Percentiles rank a stretch among this genome's conserved stretches.
phyloP scores from a whole-genome alignment of 73 alveolate species.

The Uronychia binucleata region DNA sequence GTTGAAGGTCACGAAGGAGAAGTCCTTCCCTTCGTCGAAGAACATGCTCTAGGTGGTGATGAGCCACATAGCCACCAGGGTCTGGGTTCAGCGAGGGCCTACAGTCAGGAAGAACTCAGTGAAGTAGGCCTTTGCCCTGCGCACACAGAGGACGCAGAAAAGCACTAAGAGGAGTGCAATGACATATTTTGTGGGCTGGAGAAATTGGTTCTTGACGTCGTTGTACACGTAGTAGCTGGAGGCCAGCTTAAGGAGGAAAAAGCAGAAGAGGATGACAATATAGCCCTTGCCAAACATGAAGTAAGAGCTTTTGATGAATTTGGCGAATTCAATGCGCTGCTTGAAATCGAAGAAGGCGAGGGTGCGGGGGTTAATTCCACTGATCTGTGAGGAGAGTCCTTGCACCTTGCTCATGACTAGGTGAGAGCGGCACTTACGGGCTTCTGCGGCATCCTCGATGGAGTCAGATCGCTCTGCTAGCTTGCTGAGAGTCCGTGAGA shows the following conservation, averaged over 20 bases:
- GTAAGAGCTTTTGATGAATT: neutral
- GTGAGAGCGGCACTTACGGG: neutral
- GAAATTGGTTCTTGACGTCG: neutral
- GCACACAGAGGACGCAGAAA: neutral
- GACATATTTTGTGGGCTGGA: neutral
- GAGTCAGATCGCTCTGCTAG: constrained; percentile 20
- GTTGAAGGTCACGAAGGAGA: neutral
- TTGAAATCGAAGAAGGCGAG: constrained; percentile 8
- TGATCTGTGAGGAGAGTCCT: neutral
- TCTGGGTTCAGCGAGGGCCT: neutral
- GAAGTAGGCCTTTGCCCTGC: neutral
- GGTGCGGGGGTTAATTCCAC: neutral
- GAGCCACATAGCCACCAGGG: neutral
- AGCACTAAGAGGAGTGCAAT: neutral
- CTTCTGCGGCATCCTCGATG: constrained; percentile 21
- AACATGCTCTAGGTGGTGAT: neutral
- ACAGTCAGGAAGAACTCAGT: neutral
- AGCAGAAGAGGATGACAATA: neutral
- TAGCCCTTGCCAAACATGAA: neutral
- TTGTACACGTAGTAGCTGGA: neutral
- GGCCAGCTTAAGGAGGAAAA: neutral
- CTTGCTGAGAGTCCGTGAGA: constrained; percentile 11
- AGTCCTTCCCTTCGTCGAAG: neutral
- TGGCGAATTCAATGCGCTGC: neutral
- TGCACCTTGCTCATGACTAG: neutral